Evolutionary conservation across 1,284 basidiomycete genomes (phyloP), one percentile per base, ranked within the genome.

Genomic region (Cystobasidium slooffiae): DNA sequence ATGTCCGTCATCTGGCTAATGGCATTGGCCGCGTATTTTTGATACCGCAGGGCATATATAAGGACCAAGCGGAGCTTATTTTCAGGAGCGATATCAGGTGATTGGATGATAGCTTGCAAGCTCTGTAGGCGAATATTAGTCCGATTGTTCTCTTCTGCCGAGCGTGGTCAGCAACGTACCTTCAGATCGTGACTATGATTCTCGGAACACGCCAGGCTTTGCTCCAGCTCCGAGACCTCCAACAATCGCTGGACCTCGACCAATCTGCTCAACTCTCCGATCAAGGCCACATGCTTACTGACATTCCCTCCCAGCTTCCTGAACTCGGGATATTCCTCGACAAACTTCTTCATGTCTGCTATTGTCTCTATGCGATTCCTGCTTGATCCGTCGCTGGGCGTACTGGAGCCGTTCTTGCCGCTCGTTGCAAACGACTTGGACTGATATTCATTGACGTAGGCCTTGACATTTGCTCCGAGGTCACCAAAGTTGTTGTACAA

Each of bases 241-340:
- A 99, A 84, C 64, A 97, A 82, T 80, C 91, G 92, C 80, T 95
- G 90, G 76, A 89, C 85, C 65, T 90, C 92, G 22, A 99, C 94
- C 51, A 97, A 82, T 74, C 94, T 86, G 81, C 94, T 97, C 75
- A 99, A 86, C 82, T 99, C 97, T 47, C 96, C 96, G 0, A 99
- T 94, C 12, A 99, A 84, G 8, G 95, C 92, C 24, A 99, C 97
- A 81, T 99, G 97, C 83, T 99, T 99, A 83, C 91, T 94, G 43
- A 99, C 97, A 82, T 99, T 99, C 24, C 95, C 95, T 3, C 97
- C 94, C 43, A 99, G 86, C 81, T 95, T 95, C 78, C 90, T 87
- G 82, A 99, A 98, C 82, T 99, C 97, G 1, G 97, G 97, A 83
- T 97, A 99, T 79, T 97, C 95, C 82, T 99, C 97, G 3, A 99